Conservation (phyloP, 2,329 filamentous ascomycete species). For the Nigrospora sphaerica region DNA sequence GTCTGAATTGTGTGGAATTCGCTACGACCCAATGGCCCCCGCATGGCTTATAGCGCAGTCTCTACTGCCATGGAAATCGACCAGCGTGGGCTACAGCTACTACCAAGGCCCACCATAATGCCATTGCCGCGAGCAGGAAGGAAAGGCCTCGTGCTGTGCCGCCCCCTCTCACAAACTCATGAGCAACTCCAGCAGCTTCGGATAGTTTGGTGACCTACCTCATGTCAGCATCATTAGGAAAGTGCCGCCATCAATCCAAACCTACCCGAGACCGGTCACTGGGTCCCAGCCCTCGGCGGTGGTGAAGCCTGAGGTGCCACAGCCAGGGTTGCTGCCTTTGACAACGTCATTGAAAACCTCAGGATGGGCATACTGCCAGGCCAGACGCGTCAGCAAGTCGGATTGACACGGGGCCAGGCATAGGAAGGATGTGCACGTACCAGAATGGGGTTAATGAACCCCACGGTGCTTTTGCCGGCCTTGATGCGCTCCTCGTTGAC, state of each 20-base stretch:
- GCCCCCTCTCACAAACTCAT: neutral
- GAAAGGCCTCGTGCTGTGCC: no score
- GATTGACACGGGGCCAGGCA: constrained; percentile 12
- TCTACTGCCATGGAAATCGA: no score
- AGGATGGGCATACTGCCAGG: constrained; percentile 3
- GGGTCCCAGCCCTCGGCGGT: constrained; percentile 37
- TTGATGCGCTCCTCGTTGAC: constrained; percentile 57
- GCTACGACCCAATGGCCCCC: no score
- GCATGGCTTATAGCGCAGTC: no score
- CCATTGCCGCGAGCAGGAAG: no score
- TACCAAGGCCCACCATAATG: no score
- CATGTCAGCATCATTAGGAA: neutral
- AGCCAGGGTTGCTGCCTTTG: constrained; percentile 22
- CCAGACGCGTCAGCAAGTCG: constrained; percentile 3
- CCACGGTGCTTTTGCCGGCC: constrained; percentile 43
- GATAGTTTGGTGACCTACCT: constrained; percentile 2
- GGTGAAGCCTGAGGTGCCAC: constrained; percentile 17
- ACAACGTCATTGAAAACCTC: constrained; percentile 26
- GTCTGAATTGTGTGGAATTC: no score
- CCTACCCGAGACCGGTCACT: constrained; percentile 33
- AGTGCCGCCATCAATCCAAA: neutral
- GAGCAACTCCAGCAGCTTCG: neutral
- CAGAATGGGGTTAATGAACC: constrained; percentile 58
- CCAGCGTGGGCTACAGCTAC: no score
- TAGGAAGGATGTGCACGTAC: neutral